These are phyloP conservation scores for Aspergillus caelatus DNA, from an alignment of 2,329 filamentous ascomycete species.

Conservation along the genomic window DNA sequence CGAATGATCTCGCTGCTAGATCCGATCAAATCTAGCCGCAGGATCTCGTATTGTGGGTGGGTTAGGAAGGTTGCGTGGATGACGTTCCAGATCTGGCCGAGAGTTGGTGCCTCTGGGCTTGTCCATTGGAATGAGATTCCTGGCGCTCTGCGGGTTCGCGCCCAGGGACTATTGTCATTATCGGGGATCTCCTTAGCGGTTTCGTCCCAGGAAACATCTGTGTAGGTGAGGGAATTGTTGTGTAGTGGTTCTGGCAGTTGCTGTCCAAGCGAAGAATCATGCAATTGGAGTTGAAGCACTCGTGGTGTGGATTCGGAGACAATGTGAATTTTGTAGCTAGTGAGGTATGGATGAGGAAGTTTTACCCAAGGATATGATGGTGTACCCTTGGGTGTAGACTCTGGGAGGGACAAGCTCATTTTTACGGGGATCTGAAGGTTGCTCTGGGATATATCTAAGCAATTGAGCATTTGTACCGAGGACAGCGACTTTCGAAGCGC, in stretches of 20 bases:
- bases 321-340: constrained; percentile 43
- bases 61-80: constrained; percentile 41
- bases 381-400: neutral
- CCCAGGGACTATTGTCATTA: constrained; percentile 45
- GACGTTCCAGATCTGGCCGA: constrained; percentile 45
- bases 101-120: constrained; percentile 28
- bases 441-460: neutral
- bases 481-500: neutral
- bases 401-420: constrained; percentile 1
- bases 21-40: constrained; percentile 38
- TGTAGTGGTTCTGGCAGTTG: constrained; percentile 44
- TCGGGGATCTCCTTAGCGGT: constrained; percentile 30
- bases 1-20: constrained; percentile 41
- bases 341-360: constrained; percentile 52
- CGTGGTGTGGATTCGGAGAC: constrained; percentile 30
- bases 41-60: constrained; percentile 34
- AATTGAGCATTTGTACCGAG: neutral
- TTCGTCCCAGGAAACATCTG: constrained; percentile 33
- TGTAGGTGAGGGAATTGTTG: constrained; percentile 40
- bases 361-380: constrained; percentile 43
- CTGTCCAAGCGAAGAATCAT: constrained; percentile 35
- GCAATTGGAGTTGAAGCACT: constrained; percentile 36
- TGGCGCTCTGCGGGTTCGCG: constrained; percentile 34
- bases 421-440: neutral
- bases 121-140: constrained; percentile 39